Evolutionary conservation across 495 filamentous ascomycete genomes (phyloP), one percentile per base, ranked within the genome.

Genomic region (Thermothielavioides terrestris): DNA sequence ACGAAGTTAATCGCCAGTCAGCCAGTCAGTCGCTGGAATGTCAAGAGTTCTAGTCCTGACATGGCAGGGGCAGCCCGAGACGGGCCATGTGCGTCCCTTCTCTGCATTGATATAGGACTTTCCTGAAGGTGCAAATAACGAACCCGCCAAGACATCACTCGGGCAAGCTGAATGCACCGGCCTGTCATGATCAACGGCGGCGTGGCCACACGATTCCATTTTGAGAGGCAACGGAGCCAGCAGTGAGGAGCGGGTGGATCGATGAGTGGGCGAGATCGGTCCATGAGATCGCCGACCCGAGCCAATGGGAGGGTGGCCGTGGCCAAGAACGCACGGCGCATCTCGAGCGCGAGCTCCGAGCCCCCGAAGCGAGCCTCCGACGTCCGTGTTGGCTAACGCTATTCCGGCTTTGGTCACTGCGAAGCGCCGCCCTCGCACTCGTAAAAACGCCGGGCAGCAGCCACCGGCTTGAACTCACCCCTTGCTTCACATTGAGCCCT

Each of bases 271-370:
- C 21, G 43, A 17, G 11, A 26, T 39, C 35, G 43, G 43, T 17
- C 9, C 22, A 17, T 26, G 22, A 36, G 21, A n/a, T 26, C 35
- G 35, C 45, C 45, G 35, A 30, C 45, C 15, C 45, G 22, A 26
- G 14, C 35, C 35, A 17, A 8, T 10, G 6, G 21, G n/a, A 22
- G 15, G 21, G 31, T 14, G 28, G 15, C 1, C 53, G 15, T 32
- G 36, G 42, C 30, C 4, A 32, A 18, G 1, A 30, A 18, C 22
- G 20, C 10, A 38, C 49, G 49, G 54, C 21, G 32, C 11, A 21
- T 44, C 21, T 22, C 43, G 8, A 40, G 32, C 43, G 54, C 54
- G 54, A 56, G 44, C 48, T 12, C 54, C 54, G 54, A 37, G 3
- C 34, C 41, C 17, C 30, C 44, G 31, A 15, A 12, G 37, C 42